These are phyloP conservation scores for Stylosanthes scabra DNA, from an alignment of 331 rosid genomes.

Conservation along the genomic window DNA sequence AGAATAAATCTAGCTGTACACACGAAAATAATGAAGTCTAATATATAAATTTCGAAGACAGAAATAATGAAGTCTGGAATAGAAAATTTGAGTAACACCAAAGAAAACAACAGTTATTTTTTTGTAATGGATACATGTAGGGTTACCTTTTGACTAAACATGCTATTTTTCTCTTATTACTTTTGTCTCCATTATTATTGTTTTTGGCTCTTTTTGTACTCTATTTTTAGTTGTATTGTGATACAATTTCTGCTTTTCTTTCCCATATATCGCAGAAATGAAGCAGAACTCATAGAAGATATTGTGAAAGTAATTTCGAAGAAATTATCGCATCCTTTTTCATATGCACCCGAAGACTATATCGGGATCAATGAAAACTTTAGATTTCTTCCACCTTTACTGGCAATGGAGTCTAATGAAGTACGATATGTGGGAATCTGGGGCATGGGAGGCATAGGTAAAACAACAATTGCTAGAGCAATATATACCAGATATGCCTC, in stretches of 20 bases:
- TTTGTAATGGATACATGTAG: no score
- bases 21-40: no score
- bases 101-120: no score
- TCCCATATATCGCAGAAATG: background rate
- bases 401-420: constrained; percentile 5
- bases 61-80: no score
- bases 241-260: background rate
- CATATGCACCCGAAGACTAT: background rate
- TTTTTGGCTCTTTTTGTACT: background rate
- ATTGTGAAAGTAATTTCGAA: background rate
- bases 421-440: constrained; percentile 33
- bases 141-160: no score
- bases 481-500: background rate
- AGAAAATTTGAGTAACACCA: no score
- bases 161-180: background rate
- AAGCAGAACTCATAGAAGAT: constrained; percentile 4
- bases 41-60: no score
- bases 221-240: background rate
- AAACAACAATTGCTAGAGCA: constrained; percentile 8
- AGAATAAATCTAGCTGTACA: no score
- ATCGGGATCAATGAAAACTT: constrained; percentile 6
- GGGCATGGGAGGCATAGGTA: constrained; percentile 31
- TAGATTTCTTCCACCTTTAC: constrained; percentile 14
- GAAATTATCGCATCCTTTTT: background rate
- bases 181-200: background rate